Evolutionary conservation across 2,329 filamentous ascomycete species (phyloP).

Genomic region (Cladosporium sphaerospermum): DNA sequence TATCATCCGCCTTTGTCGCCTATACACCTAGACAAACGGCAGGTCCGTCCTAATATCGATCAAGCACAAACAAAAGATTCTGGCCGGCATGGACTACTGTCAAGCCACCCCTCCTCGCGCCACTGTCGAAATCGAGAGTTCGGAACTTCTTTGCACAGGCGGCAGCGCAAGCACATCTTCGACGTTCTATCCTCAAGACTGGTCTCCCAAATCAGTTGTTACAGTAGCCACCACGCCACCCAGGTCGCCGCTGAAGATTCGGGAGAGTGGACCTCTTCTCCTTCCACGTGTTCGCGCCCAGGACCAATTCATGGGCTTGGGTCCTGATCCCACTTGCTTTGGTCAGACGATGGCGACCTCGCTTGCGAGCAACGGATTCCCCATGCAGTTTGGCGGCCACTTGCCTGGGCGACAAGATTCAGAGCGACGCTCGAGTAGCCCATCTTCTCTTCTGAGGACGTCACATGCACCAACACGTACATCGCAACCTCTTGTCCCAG

Average conservation of each 20-base stretch:
- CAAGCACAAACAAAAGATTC: slow-evolving; percentile 31
- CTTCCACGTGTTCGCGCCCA: slow-evolving; percentile 23
- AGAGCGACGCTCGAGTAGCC: slow-evolving; percentile 24
- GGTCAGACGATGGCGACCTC: slow-evolving; percentile 25
- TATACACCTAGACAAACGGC: slow-evolving; percentile 15
- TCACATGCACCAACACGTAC: slow-evolving; percentile 14
- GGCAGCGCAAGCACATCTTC: slow-evolving; percentile 28
- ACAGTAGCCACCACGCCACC: slow-evolving; percentile 28
- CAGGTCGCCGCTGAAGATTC: slow-evolving; percentile 24
- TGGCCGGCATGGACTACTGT: slow-evolving; percentile 36
- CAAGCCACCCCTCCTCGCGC: slow-evolving; percentile 39
- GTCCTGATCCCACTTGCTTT: slow-evolving; percentile 11
- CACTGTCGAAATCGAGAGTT: slow-evolving; percentile 25
- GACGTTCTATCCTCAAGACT: slow-evolving; percentile 23
- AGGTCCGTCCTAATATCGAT: slow-evolving; percentile 20
- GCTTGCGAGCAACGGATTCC: slow-evolving; percentile 22
- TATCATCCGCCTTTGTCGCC: slow-evolving; percentile 13
- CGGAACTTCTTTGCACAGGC: slow-evolving; percentile 23
- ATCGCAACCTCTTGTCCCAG: slow-evolving; percentile 18
- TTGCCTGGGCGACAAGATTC: slow-evolving; percentile 13
- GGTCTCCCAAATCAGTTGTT: slow-evolving; percentile 27
- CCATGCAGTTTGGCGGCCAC: slow-evolving; percentile 23
- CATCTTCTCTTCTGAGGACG: slow-evolving; percentile 2
- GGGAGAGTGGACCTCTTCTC: slow-evolving; percentile 24
- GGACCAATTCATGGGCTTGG: slow-evolving; percentile 24